These are phyloP conservation scores for Phytopythium boreale DNA, from an alignment of 352 stramenopile genomes.

Conservation along the genomic window DNA sequence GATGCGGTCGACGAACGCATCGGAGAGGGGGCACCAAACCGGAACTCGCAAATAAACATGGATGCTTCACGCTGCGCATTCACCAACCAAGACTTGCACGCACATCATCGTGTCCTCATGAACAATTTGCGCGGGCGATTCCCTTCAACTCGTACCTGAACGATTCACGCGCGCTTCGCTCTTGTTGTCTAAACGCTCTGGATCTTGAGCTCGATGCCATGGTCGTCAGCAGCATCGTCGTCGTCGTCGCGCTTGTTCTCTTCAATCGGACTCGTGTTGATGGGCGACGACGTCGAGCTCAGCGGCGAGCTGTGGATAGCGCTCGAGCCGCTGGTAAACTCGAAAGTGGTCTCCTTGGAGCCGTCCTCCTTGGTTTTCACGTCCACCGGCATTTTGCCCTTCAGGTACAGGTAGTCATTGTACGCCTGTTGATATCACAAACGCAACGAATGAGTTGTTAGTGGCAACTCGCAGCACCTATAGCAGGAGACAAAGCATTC, in stretches of 20 bases:
- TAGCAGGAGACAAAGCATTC: background rate
- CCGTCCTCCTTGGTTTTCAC: constrained; percentile 51
- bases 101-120: background rate
- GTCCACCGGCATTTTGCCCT: constrained; percentile 67
- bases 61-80: background rate
- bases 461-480: background rate
- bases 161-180: too few species aligned
- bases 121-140: background rate
- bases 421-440: constrained; percentile 30
- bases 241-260: constrained; percentile 26
- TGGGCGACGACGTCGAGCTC: constrained; percentile 16
- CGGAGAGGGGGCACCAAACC: background rate
- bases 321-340: constrained; percentile 63
- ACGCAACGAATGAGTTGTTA: background rate
- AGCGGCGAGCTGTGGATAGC: constrained; percentile 44
- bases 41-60: background rate
- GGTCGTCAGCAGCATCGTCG: constrained; percentile 17
- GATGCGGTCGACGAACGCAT: background rate
- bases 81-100: background rate
- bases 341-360: constrained; percentile 71
- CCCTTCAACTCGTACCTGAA: background rate
- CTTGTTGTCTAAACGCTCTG: constrained; percentile 24
- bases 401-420: constrained; percentile 83
- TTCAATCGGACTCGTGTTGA: constrained; percentile 10
- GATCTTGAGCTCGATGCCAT: constrained; percentile 31